Base-by-base conservation (phyloP, 1,139 yeast genomes). In the Blastobotrys indianensis region DNA sequence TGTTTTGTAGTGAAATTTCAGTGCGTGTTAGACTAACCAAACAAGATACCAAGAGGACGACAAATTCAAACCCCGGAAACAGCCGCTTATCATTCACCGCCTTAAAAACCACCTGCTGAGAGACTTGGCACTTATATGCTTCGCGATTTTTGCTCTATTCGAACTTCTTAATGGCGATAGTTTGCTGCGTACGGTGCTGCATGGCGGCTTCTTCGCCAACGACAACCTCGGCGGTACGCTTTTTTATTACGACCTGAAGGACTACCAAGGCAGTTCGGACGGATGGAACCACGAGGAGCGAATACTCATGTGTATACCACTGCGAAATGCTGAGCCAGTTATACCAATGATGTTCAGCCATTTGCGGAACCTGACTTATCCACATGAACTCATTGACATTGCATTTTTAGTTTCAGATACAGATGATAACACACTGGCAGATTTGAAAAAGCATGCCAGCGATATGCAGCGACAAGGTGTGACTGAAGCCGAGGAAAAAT, bases 341-440 rank as follows among this genome's bases (percentile, higher is more conserved):
- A 58, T 80, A 48, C 82, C 83, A 17, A 74, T 79, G 75, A 77
- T 81, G 66, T 78, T 80, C 57, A 67, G 70, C 41, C 83, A 80
- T 57, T 68, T 81, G 66, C 65, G 66, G 45, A 76, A 76, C 57
- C 66, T 80, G 60, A 76, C 83, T 1, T 81, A 81, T 61, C 85
- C 85, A 25, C 86, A 81, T 59, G 68, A 74, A 49, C 67, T 77
- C 46, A 74, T 81, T 25, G 87, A 81, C 56, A 58, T 81, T 42
- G 81, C 85, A 3, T 81, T 81, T 54, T 61, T 81, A 51, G 81
- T 81, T 17, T 75, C 81, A 37, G 87, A 81, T 58, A 74, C 83
- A 3, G 71, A 76, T 49, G 97, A 90, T 62, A 70, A 73, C 38
- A 81, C 87, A 0, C 69, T 76, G 68, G 71, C 65, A 15, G 76